Conservation (phyloP, 2,329 filamentous ascomycete species). For the Aspergillus piperis region DNA sequence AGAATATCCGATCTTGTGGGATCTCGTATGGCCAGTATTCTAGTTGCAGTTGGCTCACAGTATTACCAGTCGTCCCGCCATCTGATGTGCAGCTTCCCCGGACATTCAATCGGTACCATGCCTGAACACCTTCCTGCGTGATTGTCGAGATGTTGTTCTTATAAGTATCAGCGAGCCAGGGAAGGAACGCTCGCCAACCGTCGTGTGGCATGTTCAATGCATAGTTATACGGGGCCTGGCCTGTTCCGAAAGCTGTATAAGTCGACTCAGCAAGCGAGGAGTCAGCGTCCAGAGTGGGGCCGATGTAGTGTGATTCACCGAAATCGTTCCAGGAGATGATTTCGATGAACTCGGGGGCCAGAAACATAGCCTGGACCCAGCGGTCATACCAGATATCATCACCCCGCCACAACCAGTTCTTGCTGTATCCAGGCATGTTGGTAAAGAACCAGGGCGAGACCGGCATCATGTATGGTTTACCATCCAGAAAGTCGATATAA, state of each 20-base stretch:
- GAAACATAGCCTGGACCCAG: constrained; percentile 55
- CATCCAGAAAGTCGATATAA: constrained; percentile 39
- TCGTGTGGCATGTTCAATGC: constrained; percentile 31
- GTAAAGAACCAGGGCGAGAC: constrained; percentile 61
- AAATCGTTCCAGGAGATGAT: constrained; percentile 64
- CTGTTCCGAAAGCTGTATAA: constrained; percentile 36
- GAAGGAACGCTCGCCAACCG: constrained; percentile 33
- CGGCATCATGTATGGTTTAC: constrained; percentile 54
- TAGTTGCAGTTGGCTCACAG: constrained; percentile 23
- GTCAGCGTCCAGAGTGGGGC: constrained; percentile 31
- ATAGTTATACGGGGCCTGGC: constrained; percentile 43
- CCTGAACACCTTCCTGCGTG: constrained; percentile 22
- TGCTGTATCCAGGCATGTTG: constrained; percentile 56
- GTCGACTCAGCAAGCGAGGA: neutral
- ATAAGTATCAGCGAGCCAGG: constrained; percentile 38
- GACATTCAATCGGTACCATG: constrained; percentile 28
- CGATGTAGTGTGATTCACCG: constrained; percentile 62
- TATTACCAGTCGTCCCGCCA: constrained; percentile 31
- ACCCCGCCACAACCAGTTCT: constrained; percentile 64
- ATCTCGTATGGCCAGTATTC: constrained; percentile 22
- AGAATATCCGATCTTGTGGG: constrained; percentile 23
- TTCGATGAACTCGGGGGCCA: constrained; percentile 55
- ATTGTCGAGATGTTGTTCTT: constrained; percentile 29
- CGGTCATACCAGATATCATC: constrained; percentile 62
- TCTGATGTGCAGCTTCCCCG: constrained; percentile 17